Evolutionary conservation across 2,329 filamentous ascomycete genomes (phyloP).

Genomic region (Scedosporium dehoogii): DNA sequence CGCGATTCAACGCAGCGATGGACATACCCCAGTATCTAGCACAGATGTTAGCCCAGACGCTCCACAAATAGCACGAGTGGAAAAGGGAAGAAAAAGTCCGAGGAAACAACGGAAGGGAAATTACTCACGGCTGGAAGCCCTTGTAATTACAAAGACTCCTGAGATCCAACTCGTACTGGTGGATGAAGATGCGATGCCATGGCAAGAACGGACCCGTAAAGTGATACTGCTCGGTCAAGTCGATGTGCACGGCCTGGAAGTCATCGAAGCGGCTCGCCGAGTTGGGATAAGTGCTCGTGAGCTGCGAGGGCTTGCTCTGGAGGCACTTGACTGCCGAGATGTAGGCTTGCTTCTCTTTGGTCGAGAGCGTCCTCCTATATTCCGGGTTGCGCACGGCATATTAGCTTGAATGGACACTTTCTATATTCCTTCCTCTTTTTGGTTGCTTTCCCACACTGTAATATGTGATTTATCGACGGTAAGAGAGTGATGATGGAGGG

Average conservation of each 20-base stretch:
- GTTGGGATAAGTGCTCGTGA: conserved; percentile 10
- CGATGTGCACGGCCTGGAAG: conserved; percentile 16
- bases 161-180: conserved; percentile 16
- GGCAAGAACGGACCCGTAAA: conserved; percentile 25
- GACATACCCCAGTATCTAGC: conserved; percentile 6
- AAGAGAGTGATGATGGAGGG: no score
- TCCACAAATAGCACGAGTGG: not conserved
- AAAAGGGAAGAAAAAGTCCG: not conserved
- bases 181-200: conserved; percentile 11
- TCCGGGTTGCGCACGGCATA: not conserved
- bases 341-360: conserved; percentile 13
- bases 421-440: no score
- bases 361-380: conserved; percentile 11
- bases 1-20: not conserved
- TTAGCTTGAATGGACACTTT: not conserved
- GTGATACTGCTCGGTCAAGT: conserved; percentile 14
- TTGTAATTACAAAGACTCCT: conserved; percentile 14
- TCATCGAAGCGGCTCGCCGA: conserved; percentile 16
- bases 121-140: conserved; percentile 21
- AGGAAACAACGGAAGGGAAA: not conserved
- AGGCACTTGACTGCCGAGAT: conserved; percentile 16
- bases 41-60: not conserved
- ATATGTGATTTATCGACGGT: no score
- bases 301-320: conserved; percentile 10
- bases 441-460: no score